These are phyloP conservation scores for Cutaneotrichosporon sp. DNA, from an alignment of 1,284 basidiomycete genomes.

Conservation along the genomic window DNA sequence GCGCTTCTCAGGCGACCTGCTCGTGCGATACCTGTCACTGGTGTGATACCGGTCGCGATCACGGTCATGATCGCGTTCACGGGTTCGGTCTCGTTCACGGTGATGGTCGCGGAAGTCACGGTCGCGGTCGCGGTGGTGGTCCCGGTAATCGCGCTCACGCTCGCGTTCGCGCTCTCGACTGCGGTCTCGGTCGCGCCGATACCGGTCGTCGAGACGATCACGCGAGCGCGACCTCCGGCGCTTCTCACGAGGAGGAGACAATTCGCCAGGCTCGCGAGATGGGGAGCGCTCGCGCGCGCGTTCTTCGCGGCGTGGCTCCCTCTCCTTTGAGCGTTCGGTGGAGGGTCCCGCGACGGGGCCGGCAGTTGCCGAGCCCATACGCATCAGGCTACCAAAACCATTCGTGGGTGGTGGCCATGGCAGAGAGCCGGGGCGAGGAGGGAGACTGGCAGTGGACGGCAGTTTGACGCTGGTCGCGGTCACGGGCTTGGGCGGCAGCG, in stretches of 20 bases:
- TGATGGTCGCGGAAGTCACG: not conserved
- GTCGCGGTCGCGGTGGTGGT: conserved; percentile 12
- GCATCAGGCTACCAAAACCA: not conserved
- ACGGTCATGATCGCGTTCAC: conserved; percentile 16
- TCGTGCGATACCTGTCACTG: conserved; percentile 4
- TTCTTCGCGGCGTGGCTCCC: conserved; percentile 7
- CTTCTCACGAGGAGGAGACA: not conserved
- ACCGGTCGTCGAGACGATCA: conserved; percentile 8
- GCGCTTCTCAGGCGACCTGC: conserved; percentile 10
- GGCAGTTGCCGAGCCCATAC: not conserved
- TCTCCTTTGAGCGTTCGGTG: conserved; percentile 5
- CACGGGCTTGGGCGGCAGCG: conserved; percentile 7
- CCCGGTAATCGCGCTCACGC: conserved; percentile 14
- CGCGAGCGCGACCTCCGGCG: conserved; percentile 10
- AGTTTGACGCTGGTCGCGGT: not conserved
- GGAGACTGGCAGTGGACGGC: not conserved
- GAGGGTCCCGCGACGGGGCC: not conserved
- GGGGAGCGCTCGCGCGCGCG: not conserved
- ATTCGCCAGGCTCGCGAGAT: not conserved
- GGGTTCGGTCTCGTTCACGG: conserved; percentile 4
- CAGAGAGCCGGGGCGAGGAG: not conserved
- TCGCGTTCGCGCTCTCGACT: conserved; percentile 16
- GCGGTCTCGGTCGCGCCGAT: conserved; percentile 9
- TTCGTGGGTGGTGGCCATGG: conserved; percentile 2
- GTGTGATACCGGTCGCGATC: conserved; percentile 5